Conservation (phyloP, 352 stramenopile genomes). For the Pythium myriotylum region DNA sequence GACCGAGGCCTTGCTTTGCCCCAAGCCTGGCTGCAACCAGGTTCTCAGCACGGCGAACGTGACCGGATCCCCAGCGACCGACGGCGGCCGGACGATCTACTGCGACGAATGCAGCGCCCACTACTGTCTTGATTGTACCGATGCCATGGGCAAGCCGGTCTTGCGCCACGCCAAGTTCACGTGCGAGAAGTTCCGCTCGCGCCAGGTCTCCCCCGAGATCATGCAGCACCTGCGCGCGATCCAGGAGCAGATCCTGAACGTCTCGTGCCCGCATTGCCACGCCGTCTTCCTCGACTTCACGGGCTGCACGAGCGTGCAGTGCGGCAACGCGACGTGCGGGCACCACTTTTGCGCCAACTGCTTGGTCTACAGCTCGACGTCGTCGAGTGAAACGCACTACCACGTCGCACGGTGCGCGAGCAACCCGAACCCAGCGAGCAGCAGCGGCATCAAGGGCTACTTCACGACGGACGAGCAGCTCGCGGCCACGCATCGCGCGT, state of each 20-base stretch:
- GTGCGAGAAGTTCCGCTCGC: slow-evolving; percentile 20
- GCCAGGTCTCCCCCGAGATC: slow-evolving; percentile 7
- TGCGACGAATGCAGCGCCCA: slow-evolving; percentile 23
- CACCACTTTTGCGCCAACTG: slow-evolving; percentile 34
- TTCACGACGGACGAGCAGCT: slow-evolving; percentile 16
- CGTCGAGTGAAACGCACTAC: slow-evolving; percentile 24
- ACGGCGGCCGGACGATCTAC: slow-evolving; percentile 20
- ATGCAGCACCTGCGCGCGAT: slow-evolving; percentile 19
- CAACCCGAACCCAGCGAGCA: slow-evolving; percentile 17
- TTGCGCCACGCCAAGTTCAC: slow-evolving; percentile 7
- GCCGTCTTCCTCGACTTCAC: slow-evolving; percentile 32
- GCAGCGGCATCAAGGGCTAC: slow-evolving; percentile 16
- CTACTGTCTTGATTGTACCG: slow-evolving; percentile 29
- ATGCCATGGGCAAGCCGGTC: not conserved
- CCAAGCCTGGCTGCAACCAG: slow-evolving; percentile 32
- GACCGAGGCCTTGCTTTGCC: slow-evolving; percentile 13
- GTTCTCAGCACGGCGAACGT: slow-evolving; percentile 13
- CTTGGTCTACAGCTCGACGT: slow-evolving; percentile 21
- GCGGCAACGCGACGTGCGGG: slow-evolving; percentile 27
- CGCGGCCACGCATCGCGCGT: slow-evolving; percentile 6
- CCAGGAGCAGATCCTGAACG: slow-evolving; percentile 32
- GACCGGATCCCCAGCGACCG: not conserved
- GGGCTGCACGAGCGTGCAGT: slow-evolving; percentile 31
- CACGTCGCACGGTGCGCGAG: slow-evolving; percentile 21
- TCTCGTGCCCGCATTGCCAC: slow-evolving; percentile 29